Percentiles rank a stretch among this genome's conserved stretches.
phyloP scores from a whole-genome alignment of 2,329 filamentous ascomycete species.

The Phaeosphaeria sp. region DNA sequence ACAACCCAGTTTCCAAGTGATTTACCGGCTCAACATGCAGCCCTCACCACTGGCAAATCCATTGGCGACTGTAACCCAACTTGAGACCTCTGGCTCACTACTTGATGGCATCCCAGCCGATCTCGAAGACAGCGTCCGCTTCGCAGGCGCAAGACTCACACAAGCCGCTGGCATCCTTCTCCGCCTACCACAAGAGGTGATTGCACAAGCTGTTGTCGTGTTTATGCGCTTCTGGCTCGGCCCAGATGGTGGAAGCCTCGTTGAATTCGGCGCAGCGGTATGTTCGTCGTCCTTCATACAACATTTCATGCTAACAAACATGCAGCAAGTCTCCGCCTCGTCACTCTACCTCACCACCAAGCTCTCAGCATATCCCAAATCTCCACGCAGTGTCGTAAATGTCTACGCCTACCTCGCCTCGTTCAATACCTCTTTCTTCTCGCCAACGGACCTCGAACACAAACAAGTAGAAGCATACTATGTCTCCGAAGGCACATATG shows the following conservation, averaged over 20 bases:
- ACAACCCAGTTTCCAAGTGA: not conserved
- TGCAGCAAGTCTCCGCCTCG: conserved; percentile 80
- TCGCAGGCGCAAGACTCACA: conserved; percentile 73
- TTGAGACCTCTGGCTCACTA: conserved; percentile 64
- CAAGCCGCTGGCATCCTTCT: conserved; percentile 83
- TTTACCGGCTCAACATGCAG: conserved; percentile 27
- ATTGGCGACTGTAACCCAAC: conserved; percentile 73
- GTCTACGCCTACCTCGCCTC: conserved; percentile 83
- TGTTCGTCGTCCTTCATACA: conserved; percentile 29
- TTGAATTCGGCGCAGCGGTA: conserved; percentile 64
- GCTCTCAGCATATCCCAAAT: conserved; percentile 76
- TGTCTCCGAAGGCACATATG: conserved; percentile 76
- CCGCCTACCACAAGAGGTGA: conserved; percentile 81
- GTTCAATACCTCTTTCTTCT: conserved; percentile 62
- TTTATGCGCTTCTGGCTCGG: conserved; percentile 82
- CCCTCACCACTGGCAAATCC: conserved; percentile 66
- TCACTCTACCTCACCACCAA: conserved; percentile 83
- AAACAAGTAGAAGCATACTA: conserved; percentile 54
- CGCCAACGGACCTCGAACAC: conserved; percentile 32
- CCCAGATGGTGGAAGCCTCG: conserved; percentile 57
- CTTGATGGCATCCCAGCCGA: conserved; percentile 67
- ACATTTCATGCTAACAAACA: conserved; percentile 14
- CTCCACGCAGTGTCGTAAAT: conserved; percentile 80
- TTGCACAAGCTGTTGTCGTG: conserved; percentile 83
- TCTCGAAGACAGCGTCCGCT: conserved; percentile 74